Conservation (phyloP, 2,329 filamentous ascomycete species). For the Trichoderma koningiopsis region DNA sequence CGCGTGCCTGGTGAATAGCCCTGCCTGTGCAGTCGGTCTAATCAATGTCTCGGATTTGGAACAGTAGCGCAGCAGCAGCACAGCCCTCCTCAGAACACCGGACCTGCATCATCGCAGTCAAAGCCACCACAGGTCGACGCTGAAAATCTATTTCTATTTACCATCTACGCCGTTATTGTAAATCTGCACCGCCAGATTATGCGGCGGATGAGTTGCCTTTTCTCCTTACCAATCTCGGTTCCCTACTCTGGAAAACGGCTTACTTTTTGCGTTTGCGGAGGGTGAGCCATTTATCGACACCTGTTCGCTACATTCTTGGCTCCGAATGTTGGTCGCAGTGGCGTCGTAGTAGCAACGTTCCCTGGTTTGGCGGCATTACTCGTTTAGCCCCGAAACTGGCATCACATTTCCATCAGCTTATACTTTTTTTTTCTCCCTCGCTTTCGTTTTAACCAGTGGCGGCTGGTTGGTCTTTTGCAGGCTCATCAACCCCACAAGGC, state of each 20-base stretch:
- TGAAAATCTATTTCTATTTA: neutral
- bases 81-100: neutral
- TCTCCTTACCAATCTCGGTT: neutral
- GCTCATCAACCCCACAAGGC: neutral
- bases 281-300: conserved; percentile 22
- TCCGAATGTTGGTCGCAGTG: neutral
- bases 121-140: neutral
- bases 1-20: neutral
- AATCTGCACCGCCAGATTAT: neutral
- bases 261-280: neutral
- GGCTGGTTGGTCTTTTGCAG: neutral
- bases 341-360: conserved; percentile 5
- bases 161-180: neutral
- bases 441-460: neutral
- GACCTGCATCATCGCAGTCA: neutral
- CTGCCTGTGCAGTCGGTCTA: neutral
- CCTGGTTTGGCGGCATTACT: conserved; percentile 15
- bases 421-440: neutral
- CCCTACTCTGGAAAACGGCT: conserved; percentile 1
- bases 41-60: neutral
- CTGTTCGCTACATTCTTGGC: conserved; percentile 14
- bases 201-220: neutral
- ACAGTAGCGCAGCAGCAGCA: neutral
- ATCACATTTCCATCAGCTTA: conserved; percentile 15
- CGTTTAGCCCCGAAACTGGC: conserved; percentile 2